Conservation (phyloP, 768 basidiomycete genomes). For the Kwoniella dendrophila region DNA sequence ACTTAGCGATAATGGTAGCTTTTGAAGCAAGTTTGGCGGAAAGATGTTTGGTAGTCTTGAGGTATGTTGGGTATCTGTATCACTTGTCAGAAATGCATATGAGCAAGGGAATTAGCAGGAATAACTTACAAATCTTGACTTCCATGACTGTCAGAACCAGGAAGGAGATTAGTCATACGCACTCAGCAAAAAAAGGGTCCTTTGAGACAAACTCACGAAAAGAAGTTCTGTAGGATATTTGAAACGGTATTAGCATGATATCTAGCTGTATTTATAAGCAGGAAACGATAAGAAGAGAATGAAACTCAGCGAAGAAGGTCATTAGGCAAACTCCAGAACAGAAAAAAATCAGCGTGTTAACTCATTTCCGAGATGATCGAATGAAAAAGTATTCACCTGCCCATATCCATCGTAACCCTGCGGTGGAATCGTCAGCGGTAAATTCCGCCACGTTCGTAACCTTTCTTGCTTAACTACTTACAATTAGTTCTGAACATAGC, state of each 20-base stretch:
- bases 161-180: background rate
- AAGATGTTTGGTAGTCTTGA: conserved; percentile 68
- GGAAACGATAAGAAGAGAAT: no score
- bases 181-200: no score
- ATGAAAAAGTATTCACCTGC: no score
- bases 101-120: background rate
- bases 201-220: conserved; percentile 11
- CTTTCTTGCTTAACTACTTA: conserved; percentile 15
- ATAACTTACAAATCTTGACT: conserved; percentile 57
- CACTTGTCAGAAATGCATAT: background rate
- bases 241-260: conserved; percentile 47
- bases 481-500: conserved; percentile 79
- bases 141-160: conserved; percentile 57
- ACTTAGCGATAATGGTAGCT: conserved; percentile 75
- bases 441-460: background rate
- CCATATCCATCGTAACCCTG: conserved; percentile 75
- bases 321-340: conserved; percentile 81
- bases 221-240: conserved; percentile 15
- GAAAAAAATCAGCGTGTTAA: no score
- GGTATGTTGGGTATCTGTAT: conserved; percentile 70
- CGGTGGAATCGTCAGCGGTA: background rate
- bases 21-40: conserved; percentile 64
- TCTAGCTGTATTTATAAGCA: no score
- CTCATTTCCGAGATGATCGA: no score
- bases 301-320: conserved; percentile 58